Percentiles rank a stretch among this genome's conserved stretches.
Evolutionary conservation across 441 rosid genomes (phyloP).

Genomic region (Syzygium malaccense): DNA sequence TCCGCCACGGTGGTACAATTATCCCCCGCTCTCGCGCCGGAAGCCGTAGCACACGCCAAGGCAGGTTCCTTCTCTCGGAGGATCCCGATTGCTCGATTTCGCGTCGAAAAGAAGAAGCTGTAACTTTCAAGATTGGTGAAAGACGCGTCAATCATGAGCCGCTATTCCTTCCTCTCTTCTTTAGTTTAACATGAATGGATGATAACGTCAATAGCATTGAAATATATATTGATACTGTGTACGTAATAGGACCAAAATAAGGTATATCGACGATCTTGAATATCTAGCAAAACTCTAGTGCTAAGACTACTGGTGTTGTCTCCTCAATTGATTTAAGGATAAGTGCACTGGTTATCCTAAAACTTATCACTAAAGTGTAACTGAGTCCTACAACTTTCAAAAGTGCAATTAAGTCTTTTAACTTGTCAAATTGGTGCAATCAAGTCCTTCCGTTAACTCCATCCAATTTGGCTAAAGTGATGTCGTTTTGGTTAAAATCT

Average conservation of each 20-base stretch:
- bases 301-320: not conserved
- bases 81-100: not conserved
- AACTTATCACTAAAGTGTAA: no score
- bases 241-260: not conserved
- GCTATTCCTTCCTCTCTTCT: not conserved
- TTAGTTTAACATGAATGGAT: not conserved
- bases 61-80: not conserved
- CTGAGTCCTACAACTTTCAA: no score
- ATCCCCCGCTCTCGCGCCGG: not conserved
- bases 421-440: no score
- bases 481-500: no score
- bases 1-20: not conserved
- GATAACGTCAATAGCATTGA: not conserved
- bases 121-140: not conserved
- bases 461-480: no score
- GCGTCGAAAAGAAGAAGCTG: not conserved
- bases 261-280: not conserved
- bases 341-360: no score
- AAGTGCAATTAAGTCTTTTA: no score
- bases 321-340: not conserved
- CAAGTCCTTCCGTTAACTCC: no score
- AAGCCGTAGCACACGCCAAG: not conserved
- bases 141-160: not conserved
- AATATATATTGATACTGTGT: not conserved
- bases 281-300: fast-evolving